phyloP scores from a whole-genome alignment of 2,329 filamentous ascomycete species.

The Pyrenophora graminea region DNA sequence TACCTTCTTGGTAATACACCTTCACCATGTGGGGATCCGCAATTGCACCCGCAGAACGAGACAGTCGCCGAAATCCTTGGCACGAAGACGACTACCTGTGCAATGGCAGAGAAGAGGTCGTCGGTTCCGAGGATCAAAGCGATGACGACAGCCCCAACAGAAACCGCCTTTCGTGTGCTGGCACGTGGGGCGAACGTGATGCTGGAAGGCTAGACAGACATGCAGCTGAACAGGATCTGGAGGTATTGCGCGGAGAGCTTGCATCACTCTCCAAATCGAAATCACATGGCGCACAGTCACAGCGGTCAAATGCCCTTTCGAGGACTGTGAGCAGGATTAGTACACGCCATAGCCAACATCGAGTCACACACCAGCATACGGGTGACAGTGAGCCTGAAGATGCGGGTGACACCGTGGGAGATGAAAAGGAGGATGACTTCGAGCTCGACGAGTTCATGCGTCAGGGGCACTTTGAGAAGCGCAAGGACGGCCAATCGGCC shows the following conservation, averaged over 20 bases:
- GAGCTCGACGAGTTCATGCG: constrained; percentile 72
- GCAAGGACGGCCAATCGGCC: constrained; percentile 66
- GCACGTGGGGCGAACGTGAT: constrained; percentile 67
- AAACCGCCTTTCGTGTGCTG: constrained; percentile 37
- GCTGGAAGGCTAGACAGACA: constrained; percentile 58
- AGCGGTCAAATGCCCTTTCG: constrained; percentile 31
- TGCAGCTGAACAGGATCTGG: constrained; percentile 63
- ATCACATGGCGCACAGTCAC: constrained; percentile 29
- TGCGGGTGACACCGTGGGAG: constrained; percentile 34
- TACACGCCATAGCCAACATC: constrained; percentile 23
- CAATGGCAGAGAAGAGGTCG: constrained; percentile 24
- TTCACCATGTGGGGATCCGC: constrained; percentile 31
- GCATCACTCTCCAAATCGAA: constrained; percentile 56
- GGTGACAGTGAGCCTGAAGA: constrained; percentile 30
- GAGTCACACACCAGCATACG: constrained; percentile 14
- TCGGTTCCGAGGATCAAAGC: constrained; percentile 13
- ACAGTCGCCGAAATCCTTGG: constrained; percentile 41
- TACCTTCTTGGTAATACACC: background rate
- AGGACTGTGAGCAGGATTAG: constrained; percentile 36
- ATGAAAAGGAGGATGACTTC: constrained; percentile 64
- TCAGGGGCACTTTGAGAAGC: constrained; percentile 76
- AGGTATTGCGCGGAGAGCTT: constrained; percentile 61
- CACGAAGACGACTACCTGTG: constrained; percentile 35
- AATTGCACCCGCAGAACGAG: constrained; percentile 25
- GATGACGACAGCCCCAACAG: constrained; percentile 30